Base-by-base conservation (phyloP, 2,329 filamentous ascomycete species). In the Grosmannia huntii region DNA sequence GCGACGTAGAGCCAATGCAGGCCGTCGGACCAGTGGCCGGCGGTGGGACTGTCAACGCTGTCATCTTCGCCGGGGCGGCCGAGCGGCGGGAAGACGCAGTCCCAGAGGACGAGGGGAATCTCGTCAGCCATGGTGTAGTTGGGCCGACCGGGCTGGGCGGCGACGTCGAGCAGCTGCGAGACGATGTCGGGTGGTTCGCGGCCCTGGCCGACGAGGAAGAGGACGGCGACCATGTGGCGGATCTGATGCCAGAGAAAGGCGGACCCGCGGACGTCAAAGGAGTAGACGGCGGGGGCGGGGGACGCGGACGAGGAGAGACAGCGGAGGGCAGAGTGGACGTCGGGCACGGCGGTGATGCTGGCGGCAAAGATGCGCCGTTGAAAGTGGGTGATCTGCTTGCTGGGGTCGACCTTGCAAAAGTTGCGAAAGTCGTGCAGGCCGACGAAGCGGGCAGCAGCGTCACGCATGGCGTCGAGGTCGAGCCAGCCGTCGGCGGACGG, bases 221-320 rank as follows among this genome's bases (percentile, higher is more conserved):
- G 76, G 7, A 97, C 77, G 19, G 86, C 83, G n/a, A 95, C 85
- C 82, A 99, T 91, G 74, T 92, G 89, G 27, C 94, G 85, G 64
- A 99, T 95, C 73, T 99, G 94, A 73, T 99, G 94, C 94, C 94
- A 99, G 53, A 99, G 74, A 71, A 99, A 99, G 1, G 91, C 94
- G 9, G 87, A 90, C 23, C 94, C 94, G 64, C 91, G 84, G 48
- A 99, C 84, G 59, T 86, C 85, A 71, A 99, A 95, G 61, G 86
- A 85, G 73, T 95, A 97, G 16, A 96, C 80, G 67, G 89, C 88
- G 7, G 84, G 79, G 57, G 66, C 57, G 59, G 67, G 44, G 57
- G 73, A 69, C 65, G 72, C 63, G 67, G 4, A 3, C 4, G 4
- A 1, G 27, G 11, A 5, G 21, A 87, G 72, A 66, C 82, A 86